Base-by-base conservation (phyloP, 2,329 filamentous ascomycete species). In the Fusarium concolor region DNA sequence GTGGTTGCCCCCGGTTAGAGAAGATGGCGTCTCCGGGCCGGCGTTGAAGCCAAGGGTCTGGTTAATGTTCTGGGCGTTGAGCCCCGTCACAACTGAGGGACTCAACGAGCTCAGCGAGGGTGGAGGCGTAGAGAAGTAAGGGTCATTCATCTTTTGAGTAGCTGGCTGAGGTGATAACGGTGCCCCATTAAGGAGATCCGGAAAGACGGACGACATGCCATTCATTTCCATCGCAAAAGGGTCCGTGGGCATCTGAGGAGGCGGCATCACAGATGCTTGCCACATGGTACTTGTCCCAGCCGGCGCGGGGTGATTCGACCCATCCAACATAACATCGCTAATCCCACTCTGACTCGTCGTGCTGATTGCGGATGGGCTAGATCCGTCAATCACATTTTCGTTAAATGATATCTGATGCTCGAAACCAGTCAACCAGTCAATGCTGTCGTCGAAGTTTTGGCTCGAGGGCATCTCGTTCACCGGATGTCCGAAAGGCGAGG, bases 291-390 rank as follows among this genome's bases (percentile, higher is more conserved):
- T 83, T 49, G 85, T 82, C 53, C 79, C 81, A 63, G 81, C 82
- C 58, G 84, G 80, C 37, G 85, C 83, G 39, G 86, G 84, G 69
- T 90, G 89, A 77, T 90, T 91, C 37, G 88, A 88, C 62, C 92
- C 93, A 78, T 97, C 94, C 59, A 96, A 84, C 90, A 97, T 94
- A 62, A 94, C 89, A 77, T 98, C 96, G 79, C 93, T 96, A 78
- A 94, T 92, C 50, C 91, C 92, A 77, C 92, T 95, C 76, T 96
- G 94, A 79, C 94, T 98, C 61, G 92, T 93, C 42, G 93, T 97
- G 82, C 95, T 98, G 78, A 98, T 95, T 45, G 94, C 94, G 10
- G 96, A 98, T 17, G 96, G 96, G 15, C 96, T 98, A 12, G 96
- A 98, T 61, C 92, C 94, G 74, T 97, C 95, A 54, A 97, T 87